Conservation (phyloP, 179 eudicot species). For the Gypsophila paniculata region DNA sequence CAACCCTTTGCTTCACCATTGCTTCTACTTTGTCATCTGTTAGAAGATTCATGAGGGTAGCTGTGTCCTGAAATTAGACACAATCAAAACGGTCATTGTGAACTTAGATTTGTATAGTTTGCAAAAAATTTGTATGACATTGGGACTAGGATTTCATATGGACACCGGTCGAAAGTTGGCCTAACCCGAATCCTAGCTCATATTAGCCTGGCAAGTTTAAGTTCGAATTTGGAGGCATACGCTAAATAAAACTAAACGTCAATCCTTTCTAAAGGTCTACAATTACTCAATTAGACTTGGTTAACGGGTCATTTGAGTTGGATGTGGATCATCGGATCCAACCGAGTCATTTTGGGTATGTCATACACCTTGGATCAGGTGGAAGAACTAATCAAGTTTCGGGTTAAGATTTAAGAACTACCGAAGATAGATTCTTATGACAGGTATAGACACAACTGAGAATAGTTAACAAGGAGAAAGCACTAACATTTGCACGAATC, state of each 20-base stretch:
- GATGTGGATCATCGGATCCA: background rate
- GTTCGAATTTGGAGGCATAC: too few relatives aligned
- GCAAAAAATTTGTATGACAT: too few relatives aligned
- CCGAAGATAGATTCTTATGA: background rate
- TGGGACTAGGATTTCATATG: too few relatives aligned
- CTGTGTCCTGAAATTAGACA: constrained; percentile 47
- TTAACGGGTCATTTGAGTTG: background rate
- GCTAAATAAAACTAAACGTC: too few relatives aligned
- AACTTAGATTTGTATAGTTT: too few relatives aligned
- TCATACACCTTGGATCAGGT: too few relatives aligned
- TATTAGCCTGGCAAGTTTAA: background rate
- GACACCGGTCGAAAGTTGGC: background rate
- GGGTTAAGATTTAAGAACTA: background rate
- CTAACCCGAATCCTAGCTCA: background rate
- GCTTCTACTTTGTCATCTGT: constrained; percentile 67
- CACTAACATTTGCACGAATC: constrained; percentile 52
- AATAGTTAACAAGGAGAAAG: background rate
- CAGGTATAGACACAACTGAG: background rate
- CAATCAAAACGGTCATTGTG: background rate
- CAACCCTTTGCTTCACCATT: constrained; percentile 71
- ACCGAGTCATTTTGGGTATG: too few relatives aligned
- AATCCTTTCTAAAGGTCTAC: too few relatives aligned
- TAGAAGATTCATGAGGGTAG: constrained; percentile 53
- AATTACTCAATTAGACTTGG: too few relatives aligned
- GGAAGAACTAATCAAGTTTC: background rate